Percentiles rank a stretch among this genome's conserved stretches.
Conservation (phyloP, 2,329 filamentous ascomycete genomes). For the Talaromyces marneffei region DNA sequence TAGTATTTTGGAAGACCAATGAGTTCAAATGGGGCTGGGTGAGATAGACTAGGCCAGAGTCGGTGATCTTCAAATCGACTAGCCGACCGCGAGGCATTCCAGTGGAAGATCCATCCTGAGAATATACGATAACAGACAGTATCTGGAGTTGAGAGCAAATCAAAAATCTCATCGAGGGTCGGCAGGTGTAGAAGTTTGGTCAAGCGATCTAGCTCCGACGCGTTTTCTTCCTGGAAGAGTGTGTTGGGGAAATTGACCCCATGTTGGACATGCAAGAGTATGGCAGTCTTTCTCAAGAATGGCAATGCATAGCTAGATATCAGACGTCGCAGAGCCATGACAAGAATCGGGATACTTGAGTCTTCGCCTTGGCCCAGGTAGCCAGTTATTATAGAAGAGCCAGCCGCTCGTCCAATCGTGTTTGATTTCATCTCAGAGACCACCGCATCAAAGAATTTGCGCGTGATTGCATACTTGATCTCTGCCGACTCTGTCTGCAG, state of each 20-base stretch:
- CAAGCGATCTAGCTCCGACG: conserved; percentile 75
- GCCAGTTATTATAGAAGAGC: conserved; percentile 32
- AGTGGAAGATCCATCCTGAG: conserved; percentile 64
- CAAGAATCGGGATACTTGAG: conserved; percentile 27
- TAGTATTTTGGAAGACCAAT: conserved; percentile 88
- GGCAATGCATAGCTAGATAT: conserved; percentile 78
- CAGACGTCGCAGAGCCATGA: conserved; percentile 32
- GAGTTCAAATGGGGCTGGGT: conserved; percentile 90
- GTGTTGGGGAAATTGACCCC: conserved; percentile 80
- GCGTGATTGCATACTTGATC: conserved; percentile 25
- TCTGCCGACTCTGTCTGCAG: conserved; percentile 25
- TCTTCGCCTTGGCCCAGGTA: conserved; percentile 35
- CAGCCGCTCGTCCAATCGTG: conserved; percentile 30
- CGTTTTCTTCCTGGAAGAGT: conserved; percentile 56
- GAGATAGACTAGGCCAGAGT: conserved; percentile 53
- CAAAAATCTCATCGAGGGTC: conserved; percentile 71
- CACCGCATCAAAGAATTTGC: conserved; percentile 35
- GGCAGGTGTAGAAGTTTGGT: conserved; percentile 70
- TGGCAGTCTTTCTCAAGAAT: conserved; percentile 77
- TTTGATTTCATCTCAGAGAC: conserved; percentile 33
- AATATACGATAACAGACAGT: conserved; percentile 47
- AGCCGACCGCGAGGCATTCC: conserved; percentile 30
- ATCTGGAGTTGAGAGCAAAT: conserved; percentile 44
- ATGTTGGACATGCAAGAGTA: conserved; percentile 81
- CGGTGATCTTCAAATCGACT: conserved; percentile 29